Evolutionary conservation across 495 filamentous ascomycete genomes (phyloP).

Genomic region (Hyaloscypha bicolor): DNA sequence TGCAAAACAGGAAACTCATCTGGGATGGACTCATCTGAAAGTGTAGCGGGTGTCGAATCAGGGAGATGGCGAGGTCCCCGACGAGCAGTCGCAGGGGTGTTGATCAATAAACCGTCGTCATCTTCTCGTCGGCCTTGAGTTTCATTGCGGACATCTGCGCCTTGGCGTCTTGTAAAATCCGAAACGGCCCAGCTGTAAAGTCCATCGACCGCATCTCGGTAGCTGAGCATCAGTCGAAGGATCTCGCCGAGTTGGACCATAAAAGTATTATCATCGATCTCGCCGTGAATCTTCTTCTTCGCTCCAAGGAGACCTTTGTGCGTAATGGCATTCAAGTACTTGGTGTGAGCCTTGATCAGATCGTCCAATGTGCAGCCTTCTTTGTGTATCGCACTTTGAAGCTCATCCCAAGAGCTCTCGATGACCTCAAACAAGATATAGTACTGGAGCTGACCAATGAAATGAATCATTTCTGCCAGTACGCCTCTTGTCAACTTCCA

Average conservation of each 20-base stretch:
- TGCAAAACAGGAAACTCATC: constrained; percentile 77
- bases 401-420: constrained; percentile 86
- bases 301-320: constrained; percentile 93
- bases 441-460: constrained; percentile 95
- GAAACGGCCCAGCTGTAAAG: constrained; percentile 92
- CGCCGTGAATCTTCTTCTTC: constrained; percentile 41
- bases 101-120: constrained; percentile 33
- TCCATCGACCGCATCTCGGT: constrained; percentile 91
- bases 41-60: constrained; percentile 26
- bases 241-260: constrained; percentile 89
- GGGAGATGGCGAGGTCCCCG: constrained; percentile 27
- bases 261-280: constrained; percentile 74
- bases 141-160: constrained; percentile 73
- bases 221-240: constrained; percentile 89
- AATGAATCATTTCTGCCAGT: constrained; percentile 97
- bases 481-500: constrained; percentile 90
- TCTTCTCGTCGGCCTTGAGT: constrained; percentile 60
- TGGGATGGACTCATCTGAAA: constrained; percentile 26
- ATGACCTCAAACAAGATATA: constrained; percentile 99
- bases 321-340: constrained; percentile 90
- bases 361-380: constrained; percentile 91
- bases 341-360: constrained; percentile 86
- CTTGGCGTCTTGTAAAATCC: constrained; percentile 90
- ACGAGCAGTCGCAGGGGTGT: constrained; percentile 31
- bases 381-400: constrained; percentile 77